phyloP scores from a whole-genome alignment of 345 rosid genomes.

The Euphorbia tirucalli region DNA sequence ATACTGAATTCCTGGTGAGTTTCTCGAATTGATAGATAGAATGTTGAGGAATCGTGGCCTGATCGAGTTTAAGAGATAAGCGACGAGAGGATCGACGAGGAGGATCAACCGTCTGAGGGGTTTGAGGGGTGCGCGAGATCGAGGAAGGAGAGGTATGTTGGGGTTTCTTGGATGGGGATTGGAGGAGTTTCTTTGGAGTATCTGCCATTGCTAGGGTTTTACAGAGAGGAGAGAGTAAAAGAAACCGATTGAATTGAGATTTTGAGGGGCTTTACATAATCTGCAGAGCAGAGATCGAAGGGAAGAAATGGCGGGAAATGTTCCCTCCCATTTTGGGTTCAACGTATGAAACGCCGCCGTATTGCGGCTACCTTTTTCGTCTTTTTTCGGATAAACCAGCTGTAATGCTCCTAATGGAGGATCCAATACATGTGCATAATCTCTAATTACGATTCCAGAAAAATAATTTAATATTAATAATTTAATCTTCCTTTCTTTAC shows the following conservation, averaged over 20 bases:
- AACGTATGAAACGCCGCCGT: background rate
- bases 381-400: background rate
- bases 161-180: constrained; percentile 31
- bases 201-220: constrained; percentile 42
- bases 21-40: background rate
- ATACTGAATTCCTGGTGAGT: constrained; percentile 14
- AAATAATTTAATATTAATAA: no score
- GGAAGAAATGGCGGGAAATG: constrained; percentile 58
- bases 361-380: background rate
- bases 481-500: no score
- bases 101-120: constrained; percentile 40
- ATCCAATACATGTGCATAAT: no score
- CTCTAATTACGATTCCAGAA: no score
- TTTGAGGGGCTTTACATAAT: background rate
- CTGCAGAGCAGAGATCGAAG: constrained; percentile 11
- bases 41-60: constrained; percentile 8
- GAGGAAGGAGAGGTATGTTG: constrained; percentile 30
- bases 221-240: background rate
- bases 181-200: constrained; percentile 39
- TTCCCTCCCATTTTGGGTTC: constrained; percentile 37
- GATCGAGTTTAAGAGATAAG: constrained; percentile 24
- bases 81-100: constrained; percentile 53
- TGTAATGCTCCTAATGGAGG: no score
- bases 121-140: constrained; percentile 39
- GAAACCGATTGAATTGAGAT: background rate